Base-by-base conservation (phyloP, 208 protist genomes). In the Leishmania major region DNA sequence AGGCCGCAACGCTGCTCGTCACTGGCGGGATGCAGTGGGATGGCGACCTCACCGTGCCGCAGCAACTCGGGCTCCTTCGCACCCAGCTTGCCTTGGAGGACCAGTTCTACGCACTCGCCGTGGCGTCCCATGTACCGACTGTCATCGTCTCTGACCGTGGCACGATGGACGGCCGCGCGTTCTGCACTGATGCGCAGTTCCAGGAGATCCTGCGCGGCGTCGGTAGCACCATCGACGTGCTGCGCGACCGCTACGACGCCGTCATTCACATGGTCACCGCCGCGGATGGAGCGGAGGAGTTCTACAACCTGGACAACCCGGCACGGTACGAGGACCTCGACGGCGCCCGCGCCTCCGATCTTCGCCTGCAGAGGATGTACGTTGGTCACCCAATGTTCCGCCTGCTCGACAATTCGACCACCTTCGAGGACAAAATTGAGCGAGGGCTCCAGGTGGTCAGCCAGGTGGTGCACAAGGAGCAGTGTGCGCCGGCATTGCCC, bases 101-200 rank as follows among this genome's bases (percentile, higher is more conserved):
- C 79, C 84, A 90, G 76, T 94, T 97, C 77, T 93, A 92, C 79
- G 86, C 80, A 1, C 73, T 96, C 15, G 94, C 94, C 13, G 78
- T 84, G 22, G 89, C 88, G 19, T 88, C 82, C 1, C 87, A 83
- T 15, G 37, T 86, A 79, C 89, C 90, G 25, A 87, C 88, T 3
- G 77, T 96, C 8, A 81, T 97, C 69, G 84, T 97, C 2, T 96
- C 87, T 4, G 94, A 97, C 70, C 88, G 94, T 37, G 94, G 94
- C 53, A 94, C 91, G 67, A 97, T 97, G 94, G 94, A 96, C 82
- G 90, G 93, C 17, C 86, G 91, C 10, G 95, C 95, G 0, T 98
- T 95, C 82, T 94, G 92, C 87, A 83, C 83, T 13, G 84, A 93
- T 4, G 92, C 87, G 55, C 75, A 89, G 45, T 98, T 95, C 73